Evolutionary conservation across 441 rosid species (phyloP), one percentile per base, ranked within the genome.

Genomic region (Erysimum cheiri): DNA sequence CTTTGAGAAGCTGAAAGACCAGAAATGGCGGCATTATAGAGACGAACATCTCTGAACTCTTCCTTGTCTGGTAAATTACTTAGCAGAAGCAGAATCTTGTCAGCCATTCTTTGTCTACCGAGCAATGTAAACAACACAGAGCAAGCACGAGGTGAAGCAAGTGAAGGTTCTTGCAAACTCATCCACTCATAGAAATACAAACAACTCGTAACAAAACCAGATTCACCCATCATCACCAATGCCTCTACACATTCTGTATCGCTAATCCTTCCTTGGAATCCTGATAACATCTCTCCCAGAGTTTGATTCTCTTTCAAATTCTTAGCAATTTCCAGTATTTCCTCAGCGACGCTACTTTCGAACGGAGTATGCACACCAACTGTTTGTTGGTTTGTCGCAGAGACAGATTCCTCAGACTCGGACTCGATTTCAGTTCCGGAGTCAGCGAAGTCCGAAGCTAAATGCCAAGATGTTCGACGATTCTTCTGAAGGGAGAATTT

Each of bases 131-230:
- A 93, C 67, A 93, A 15, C 17, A 91, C 71, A 48, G 97, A 85
- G 69, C 83, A 88, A 46, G 97, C 85, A 41, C 88, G 88, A 54
- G 95, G 62, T 0, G 92, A 78, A 58, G 85, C 83, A 22, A 88
- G 89, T 2, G 87, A 78, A 0, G 93, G 98, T 32, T 80, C 89
- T 73, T 88, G 98, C 62, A 84, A 68, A 61, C 80, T 65, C 98
- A 93, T 91, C 97, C 98, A 93, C 73, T 93, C 95, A 22, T 80
- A 87, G 67, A 93, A 83, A 74, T 93, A 84, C 63, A 93, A 72
- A 63, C 92, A 84, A 37, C 82, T 46, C 48, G 50, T 77, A 28
- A 84, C 19, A 70, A 87, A 70, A 52, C 91, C 88, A 64, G 82
- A 80, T 31, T 79, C 80, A 0, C 84, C 88, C 90, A 93, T 78